Conservation (phyloP, 805 yeast species). For the Millerozyma acaciae region DNA sequence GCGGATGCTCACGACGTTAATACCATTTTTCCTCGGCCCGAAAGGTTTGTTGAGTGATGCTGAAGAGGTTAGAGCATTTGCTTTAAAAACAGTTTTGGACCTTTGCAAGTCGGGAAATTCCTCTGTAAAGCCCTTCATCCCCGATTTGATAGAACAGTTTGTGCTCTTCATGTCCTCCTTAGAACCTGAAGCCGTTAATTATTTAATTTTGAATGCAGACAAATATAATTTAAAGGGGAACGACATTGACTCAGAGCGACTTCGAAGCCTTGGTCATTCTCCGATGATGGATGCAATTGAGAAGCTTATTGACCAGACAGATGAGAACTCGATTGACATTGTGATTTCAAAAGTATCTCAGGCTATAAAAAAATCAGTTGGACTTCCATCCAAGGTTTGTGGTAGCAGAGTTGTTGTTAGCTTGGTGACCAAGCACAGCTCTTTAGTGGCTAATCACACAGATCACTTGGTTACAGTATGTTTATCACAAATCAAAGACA, state of each 20-base stretch:
- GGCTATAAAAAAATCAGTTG: slow-evolving; percentile 69
- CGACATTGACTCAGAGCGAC: slow-evolving; percentile 74
- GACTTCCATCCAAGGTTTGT: slow-evolving; percentile 87
- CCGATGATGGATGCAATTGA: slow-evolving; percentile 90
- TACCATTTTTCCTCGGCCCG: slow-evolving; percentile 77
- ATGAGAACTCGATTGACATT: slow-evolving; percentile 44
- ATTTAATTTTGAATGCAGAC: slow-evolving; percentile 80
- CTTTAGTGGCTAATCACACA: slow-evolving; percentile 46
- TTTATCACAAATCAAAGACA: slow-evolving; percentile 56
- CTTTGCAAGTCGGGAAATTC: slow-evolving; percentile 62
- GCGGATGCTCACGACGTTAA: slow-evolving; percentile 49
- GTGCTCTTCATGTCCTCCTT: slow-evolving; percentile 73
- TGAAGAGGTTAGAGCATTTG: slow-evolving; percentile 74
- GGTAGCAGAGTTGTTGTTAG: slow-evolving; percentile 71
- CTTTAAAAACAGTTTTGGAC: slow-evolving; percentile 69
- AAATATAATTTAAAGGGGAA: slow-evolving; percentile 72
- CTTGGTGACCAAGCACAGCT: slow-evolving; percentile 53
- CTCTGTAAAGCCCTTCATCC: slow-evolving; percentile 62
- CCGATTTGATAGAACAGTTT: slow-evolving; percentile 65
- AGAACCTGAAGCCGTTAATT: slow-evolving; percentile 89
- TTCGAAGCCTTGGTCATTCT: slow-evolving; percentile 69
- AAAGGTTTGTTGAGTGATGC: slow-evolving; percentile 83
- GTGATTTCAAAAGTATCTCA: slow-evolving; percentile 47
- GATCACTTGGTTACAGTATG: slow-evolving; percentile 61
- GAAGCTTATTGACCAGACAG: slow-evolving; percentile 55